Percentiles rank a stretch among this genome's conserved stretches.
phyloP scores from a whole-genome alignment of 139 green algal species.

The Zygnema cylindricum region DNA sequence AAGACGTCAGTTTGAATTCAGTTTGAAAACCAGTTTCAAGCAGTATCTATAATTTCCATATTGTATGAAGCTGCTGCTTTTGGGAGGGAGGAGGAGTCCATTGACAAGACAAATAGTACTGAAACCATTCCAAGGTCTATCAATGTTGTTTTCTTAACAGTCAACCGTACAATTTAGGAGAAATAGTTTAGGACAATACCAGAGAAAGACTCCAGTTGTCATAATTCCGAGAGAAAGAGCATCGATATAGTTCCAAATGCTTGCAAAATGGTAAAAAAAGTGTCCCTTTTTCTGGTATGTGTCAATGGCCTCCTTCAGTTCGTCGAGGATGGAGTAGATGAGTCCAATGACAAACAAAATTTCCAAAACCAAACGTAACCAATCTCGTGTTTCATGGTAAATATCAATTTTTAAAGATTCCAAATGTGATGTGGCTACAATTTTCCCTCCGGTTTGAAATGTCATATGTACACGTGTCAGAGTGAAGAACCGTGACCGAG shows the following conservation, averaged over 20 bases:
- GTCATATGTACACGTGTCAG: not conserved
- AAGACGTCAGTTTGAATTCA: not conserved
- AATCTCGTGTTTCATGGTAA: constrained; percentile 25
- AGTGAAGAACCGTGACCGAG: not conserved
- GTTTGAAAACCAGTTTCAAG: not conserved
- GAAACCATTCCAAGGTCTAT: too few relatives aligned
- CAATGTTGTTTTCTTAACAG: too few relatives aligned
- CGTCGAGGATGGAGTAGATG: constrained; percentile 42
- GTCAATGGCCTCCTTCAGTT: constrained; percentile 22
- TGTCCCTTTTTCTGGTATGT: constrained; percentile 16
- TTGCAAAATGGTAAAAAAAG: constrained; percentile 65
- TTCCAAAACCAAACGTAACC: constrained; percentile 69
- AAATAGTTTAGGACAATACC: too few relatives aligned
- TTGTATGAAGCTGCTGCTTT: too few relatives aligned
- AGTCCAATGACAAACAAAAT: constrained; percentile 74
- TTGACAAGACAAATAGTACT: too few relatives aligned
- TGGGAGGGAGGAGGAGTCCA: too few relatives aligned
- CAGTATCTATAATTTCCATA: too few relatives aligned
- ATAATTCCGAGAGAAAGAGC: constrained; percentile 76
- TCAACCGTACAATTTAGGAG: too few relatives aligned
- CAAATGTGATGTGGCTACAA: constrained; percentile 2
- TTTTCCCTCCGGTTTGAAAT: constrained; percentile 34
- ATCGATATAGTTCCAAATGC: constrained; percentile 78
- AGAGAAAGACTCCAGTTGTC: constrained; percentile 67
- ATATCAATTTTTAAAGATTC: constrained; percentile 12